Evolutionary conservation across 129 eudicot species (phyloP), one percentile per base, ranked within the genome.

Genomic region (Tanacetum coccineum): DNA sequence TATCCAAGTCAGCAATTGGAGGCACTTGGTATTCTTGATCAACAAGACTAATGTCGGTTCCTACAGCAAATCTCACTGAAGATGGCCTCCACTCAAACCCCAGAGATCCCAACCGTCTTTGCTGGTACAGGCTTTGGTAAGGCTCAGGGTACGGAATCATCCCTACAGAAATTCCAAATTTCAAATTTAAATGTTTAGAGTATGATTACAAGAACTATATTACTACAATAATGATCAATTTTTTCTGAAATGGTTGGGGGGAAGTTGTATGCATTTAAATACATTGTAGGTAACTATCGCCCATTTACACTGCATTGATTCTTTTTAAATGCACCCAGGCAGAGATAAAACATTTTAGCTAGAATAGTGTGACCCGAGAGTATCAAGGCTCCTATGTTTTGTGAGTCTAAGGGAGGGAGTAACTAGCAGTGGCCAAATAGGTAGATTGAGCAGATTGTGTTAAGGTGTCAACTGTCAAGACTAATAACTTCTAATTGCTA

Each of bases 121-220:
- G 68, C 68, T 93, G 99, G 75, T 80, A 93, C 80, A 62, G 82
- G 82, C 90, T 86, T 70, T 93, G 99, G 71, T 93, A 93, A 15
- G 99, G 96, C 68, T 89, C 99, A 1, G 96, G 96, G 75, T 93
- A 93, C 9, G 99, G 99, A 71, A 93, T 86, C 95, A 89, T 86
- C 54, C 90, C 99, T 92, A 51, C 40, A 19, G 66, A 19, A 63
- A 60, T 55, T 60, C 67, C 76, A 78, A 72, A 26, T 3, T 64
- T 44, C 4, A 58, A 39, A 58, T 26, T 26, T 58, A 13, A 13
- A 22, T 22, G 63, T 58, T 49, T 14, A 56, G n/a, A 36, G 42
- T 22, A 56, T 10, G 32, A 56, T 56, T 56, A 22, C n/a, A 3
- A 56, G 39, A 56, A 56, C 13, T 22, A 22, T 10, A 10, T 55